Evolutionary conservation across 2,329 filamentous ascomycete genomes (phyloP).

Genomic region (Cladosporium sp.): DNA sequence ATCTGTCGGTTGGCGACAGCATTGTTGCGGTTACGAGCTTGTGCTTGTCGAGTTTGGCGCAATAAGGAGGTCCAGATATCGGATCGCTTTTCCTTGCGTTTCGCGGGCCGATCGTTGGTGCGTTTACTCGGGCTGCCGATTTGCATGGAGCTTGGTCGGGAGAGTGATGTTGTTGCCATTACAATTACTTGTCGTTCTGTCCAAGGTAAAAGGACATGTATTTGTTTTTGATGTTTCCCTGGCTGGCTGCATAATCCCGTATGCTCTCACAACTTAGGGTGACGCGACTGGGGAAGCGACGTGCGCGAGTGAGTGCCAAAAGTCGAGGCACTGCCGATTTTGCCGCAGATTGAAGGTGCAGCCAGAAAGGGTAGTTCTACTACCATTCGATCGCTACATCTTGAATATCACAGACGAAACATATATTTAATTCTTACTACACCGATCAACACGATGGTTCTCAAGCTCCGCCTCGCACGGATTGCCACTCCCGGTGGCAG

Average conservation of each 20-base stretch:
- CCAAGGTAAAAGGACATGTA: background rate
- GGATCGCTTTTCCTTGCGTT: constrained; percentile 25
- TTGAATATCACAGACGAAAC: too few species aligned
- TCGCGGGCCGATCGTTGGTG: background rate
- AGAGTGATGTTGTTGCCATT: constrained; percentile 7
- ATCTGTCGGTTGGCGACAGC: constrained; percentile 28
- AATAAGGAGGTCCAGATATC: constrained; percentile 33
- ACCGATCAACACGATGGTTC: constrained; percentile 58
- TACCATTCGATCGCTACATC: background rate
- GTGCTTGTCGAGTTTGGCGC: constrained; percentile 32
- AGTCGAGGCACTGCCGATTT: background rate
- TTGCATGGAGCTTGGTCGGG: background rate
- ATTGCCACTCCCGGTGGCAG: constrained; percentile 58
- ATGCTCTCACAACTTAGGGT: background rate
- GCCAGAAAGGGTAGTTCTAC: too few species aligned
- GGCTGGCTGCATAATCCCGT: too few species aligned
- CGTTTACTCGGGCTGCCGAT: constrained; percentile 4
- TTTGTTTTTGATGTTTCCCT: background rate
- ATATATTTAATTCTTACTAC: background rate
- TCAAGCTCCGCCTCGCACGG: constrained; percentile 89
- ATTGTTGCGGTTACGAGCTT: constrained; percentile 30
- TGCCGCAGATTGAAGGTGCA: constrained; percentile 2
- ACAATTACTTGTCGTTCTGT: background rate
- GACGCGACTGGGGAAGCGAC: background rate
- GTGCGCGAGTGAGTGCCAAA: background rate